Base-by-base conservation (phyloP, 2,329 filamentous ascomycete genomes). In the Xylaria sp. region DNA sequence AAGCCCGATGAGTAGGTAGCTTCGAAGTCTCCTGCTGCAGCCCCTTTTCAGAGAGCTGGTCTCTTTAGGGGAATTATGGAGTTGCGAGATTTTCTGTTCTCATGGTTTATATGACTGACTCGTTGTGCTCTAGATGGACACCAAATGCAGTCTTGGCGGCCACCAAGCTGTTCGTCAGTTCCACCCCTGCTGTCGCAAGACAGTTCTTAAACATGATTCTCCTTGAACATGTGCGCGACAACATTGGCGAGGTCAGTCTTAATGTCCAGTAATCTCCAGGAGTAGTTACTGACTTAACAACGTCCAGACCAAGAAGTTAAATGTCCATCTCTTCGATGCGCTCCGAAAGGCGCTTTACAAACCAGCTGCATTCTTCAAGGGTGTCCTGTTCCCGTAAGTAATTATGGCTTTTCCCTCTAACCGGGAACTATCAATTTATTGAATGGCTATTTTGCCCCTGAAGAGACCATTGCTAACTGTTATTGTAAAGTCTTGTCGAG, bases 281-380 rank as follows among this genome's bases (percentile, higher is more conserved):
- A 8, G 47, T 11, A 16, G 37, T 54, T 1, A 46, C 55, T 58
- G 18, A 60, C n/a, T 44, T 4, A 16, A 23, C 3, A 5, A 16
- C 13, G 37, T 49, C 4, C 19, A 99, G 75, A 92, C 87, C 64
- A 94, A 94, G 76, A 97, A 97, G 74, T 81, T 99, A 59, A 97
- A 97, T 70, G 88, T 97, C 0, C 94, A 99, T 73, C 80, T 97
- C 6, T 99, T 97, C 82, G 93, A 95, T 69, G 85, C 91, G 0
- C 79, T 99, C 59, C 97, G 97, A 77, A 96, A 96, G 73, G 61
- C 63, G 3, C 50, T 63, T 3, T 65, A 62, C 37, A 61, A 60
- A 11, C 63, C 61, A 30, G 88, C 91, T 0, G 92, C 92, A 16
- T 99, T 96, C 76, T 99, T 99, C 83, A 96, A 60, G 54, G 61